Base-by-base conservation (phyloP, 1,284 basidiomycete species). In the Rhodotorula sp. region DNA sequence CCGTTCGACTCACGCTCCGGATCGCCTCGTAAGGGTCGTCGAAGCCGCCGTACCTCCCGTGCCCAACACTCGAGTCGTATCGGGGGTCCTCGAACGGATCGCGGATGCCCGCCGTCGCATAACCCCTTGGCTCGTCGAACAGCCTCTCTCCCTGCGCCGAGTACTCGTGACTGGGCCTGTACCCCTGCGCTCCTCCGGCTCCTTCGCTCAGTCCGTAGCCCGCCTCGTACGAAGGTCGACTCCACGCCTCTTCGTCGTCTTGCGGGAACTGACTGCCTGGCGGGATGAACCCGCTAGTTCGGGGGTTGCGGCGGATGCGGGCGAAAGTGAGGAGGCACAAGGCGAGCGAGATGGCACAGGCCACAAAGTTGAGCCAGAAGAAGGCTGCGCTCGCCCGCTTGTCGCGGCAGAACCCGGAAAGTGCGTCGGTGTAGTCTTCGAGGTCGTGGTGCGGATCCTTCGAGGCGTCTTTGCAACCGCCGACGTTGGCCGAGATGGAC, bases 381-480 rank as follows among this genome's bases (percentile, higher is more conserved):
- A 77, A 77, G 5, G 73, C 75, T 7, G 76, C 76, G 2, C 64
- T 70, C 9, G 76, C 76, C 22, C 73, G 57, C 57, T 77, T 77
- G 68, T 75, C 68, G 50, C 73, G 56, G 48, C 76, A 77, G 58
- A 76, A 77, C 1, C 61, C 55, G 11, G 64, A 60, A 28, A 77
- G 62, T 2, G 67, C 66, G 18, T 68, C 66, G 15, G 65, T 58
- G 48, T 77, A 77, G 11, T 69, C 73, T 24, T 71, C 66, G 2
- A 64, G 28, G n/a, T 71, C 68, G 47, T 73, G 71, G 26, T 77
- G 68, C 1, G 61, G 60, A 57, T 77, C 76, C 7, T 62, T 65
- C 4, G 50, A 18, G 5, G 71, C 40, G 47, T 75, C 56, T 51
- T 76, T 76, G 67, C 76, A 77, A 9, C 76, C 76, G 28, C 67